These are phyloP conservation scores for Arachnopeziza araneosa DNA, from an alignment of 2,329 filamentous ascomycete genomes.

Conservation along the genomic window DNA sequence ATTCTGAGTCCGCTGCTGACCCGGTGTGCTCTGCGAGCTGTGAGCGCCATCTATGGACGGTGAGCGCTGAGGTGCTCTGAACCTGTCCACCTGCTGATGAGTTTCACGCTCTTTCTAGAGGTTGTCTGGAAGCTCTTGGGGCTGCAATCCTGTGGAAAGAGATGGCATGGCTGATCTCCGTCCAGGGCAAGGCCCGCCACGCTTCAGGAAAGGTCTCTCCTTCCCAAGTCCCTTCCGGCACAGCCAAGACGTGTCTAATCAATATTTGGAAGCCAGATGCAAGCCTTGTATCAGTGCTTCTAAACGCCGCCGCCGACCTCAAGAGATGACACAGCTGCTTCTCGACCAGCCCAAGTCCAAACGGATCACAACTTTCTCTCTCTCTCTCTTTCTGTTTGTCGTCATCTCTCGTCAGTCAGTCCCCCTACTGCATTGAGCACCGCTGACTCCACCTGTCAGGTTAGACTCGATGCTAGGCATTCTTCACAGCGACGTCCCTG, in stretches of 20 bases:
- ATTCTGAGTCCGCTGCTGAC: not conserved
- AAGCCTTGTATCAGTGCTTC: not conserved
- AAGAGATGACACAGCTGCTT: not conserved
- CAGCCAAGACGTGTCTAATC: not conserved
- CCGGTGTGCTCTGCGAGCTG: too few relatives aligned
- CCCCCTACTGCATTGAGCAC: too few relatives aligned
- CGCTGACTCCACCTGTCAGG: too few relatives aligned
- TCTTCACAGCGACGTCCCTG: too few relatives aligned
- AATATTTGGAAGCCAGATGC: not conserved
- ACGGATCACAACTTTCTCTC: not conserved
- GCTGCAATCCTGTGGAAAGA: not conserved
- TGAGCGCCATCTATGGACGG: too few relatives aligned
- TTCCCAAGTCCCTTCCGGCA: not conserved
- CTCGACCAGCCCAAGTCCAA: not conserved
- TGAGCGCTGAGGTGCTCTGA: too few relatives aligned
- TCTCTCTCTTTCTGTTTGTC: not conserved
- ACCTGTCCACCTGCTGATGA: too few relatives aligned
- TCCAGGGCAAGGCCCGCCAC: not conserved
- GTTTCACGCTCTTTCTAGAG: too few relatives aligned
- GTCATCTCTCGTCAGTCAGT: too few relatives aligned
- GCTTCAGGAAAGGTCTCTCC: not conserved
- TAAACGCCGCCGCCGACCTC: not conserved
- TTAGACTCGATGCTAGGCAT: too few relatives aligned
- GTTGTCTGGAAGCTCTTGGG: not conserved
- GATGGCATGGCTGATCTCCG: not conserved